Evolutionary conservation across 2,329 filamentous ascomycete species (phyloP).

Genomic region (Nothomitra cinnamomea): DNA sequence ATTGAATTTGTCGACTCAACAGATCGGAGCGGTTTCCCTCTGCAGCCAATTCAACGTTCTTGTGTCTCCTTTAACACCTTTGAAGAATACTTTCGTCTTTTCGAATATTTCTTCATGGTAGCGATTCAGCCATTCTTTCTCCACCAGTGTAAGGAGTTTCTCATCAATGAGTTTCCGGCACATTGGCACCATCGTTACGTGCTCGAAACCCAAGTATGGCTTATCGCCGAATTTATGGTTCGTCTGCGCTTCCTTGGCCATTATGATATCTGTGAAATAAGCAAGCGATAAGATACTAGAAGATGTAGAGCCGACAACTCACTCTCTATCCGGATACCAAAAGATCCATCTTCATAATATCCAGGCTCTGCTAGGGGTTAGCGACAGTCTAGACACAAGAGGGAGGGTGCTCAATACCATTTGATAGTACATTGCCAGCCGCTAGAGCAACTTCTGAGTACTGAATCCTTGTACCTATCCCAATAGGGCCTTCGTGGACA

Average conservation of each 20-base stretch:
- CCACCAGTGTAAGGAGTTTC: constrained; percentile 49
- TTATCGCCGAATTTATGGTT: constrained; percentile 83
- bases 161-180: constrained; percentile 76
- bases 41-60: constrained; percentile 65
- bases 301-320: constrained; percentile 11
- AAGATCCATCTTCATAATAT: constrained; percentile 90
- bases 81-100: constrained; percentile 66
- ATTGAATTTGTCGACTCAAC: constrained; percentile 12
- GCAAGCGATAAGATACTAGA: not conserved
- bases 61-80: constrained; percentile 53
- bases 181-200: constrained; percentile 93
- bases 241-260: constrained; percentile 79
- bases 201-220: constrained; percentile 86
- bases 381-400: constrained; percentile 9
- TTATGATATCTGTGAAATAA: constrained; percentile 47
- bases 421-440: constrained; percentile 87
- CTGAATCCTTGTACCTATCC: constrained; percentile 80
- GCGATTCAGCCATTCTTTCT: constrained; percentile 74
- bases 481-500: constrained; percentile 93
- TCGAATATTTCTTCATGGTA: constrained; percentile 68
- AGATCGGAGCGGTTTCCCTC: constrained; percentile 59
- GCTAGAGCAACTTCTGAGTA: constrained; percentile 81
- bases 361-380: constrained; percentile 47
- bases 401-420: constrained; percentile 27
- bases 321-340: constrained; percentile 90